Conservation (phyloP, 2,329 filamentous ascomycete genomes). For the Tympanopsis confertula region DNA sequence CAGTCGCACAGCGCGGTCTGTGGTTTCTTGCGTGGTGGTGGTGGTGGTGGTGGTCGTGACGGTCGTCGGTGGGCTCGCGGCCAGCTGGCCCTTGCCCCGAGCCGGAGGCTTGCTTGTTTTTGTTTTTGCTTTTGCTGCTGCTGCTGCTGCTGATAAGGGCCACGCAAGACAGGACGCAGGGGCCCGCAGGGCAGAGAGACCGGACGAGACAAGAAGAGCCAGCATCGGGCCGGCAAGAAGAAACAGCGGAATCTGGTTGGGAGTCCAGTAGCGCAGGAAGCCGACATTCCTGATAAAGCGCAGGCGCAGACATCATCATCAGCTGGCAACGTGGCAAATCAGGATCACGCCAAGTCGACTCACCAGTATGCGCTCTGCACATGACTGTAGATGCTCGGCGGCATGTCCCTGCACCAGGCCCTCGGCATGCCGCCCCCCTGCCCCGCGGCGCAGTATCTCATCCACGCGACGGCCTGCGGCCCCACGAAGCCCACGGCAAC, state of each 20-base stretch:
- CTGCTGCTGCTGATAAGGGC: too few relatives aligned
- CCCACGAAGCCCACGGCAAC: slow-evolving; percentile 56
- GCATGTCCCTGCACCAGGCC: slow-evolving; percentile 62
- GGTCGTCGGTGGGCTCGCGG: too few relatives aligned
- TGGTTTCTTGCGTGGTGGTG: slow-evolving; percentile 5
- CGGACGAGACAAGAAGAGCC: slow-evolving; percentile 52
- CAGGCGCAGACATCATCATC: slow-evolving; percentile 3
- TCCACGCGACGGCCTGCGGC: slow-evolving; percentile 69
- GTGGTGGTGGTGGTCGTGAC: background rate
- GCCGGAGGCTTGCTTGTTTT: too few relatives aligned
- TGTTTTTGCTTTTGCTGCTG: too few relatives aligned
- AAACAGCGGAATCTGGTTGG: slow-evolving; percentile 79
- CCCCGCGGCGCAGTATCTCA: slow-evolving; percentile 47
- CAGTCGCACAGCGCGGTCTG: slow-evolving; percentile 19
- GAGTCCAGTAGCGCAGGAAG: slow-evolving; percentile 80
- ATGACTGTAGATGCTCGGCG: slow-evolving; percentile 84
- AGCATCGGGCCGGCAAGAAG: slow-evolving; percentile 71
- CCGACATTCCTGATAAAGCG: slow-evolving; percentile 61
- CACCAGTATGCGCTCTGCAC: slow-evolving; percentile 89
- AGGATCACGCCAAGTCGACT: slow-evolving; percentile 13
- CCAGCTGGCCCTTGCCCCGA: too few relatives aligned
- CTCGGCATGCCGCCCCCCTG: slow-evolving; percentile 23
- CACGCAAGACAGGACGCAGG: too few relatives aligned
- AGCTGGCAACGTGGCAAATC: background rate
- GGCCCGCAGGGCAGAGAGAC: slow-evolving; percentile 24